phyloP scores from a whole-genome alignment of 305 asterid genomes.

The Fraxinus xanthoxyloides region DNA sequence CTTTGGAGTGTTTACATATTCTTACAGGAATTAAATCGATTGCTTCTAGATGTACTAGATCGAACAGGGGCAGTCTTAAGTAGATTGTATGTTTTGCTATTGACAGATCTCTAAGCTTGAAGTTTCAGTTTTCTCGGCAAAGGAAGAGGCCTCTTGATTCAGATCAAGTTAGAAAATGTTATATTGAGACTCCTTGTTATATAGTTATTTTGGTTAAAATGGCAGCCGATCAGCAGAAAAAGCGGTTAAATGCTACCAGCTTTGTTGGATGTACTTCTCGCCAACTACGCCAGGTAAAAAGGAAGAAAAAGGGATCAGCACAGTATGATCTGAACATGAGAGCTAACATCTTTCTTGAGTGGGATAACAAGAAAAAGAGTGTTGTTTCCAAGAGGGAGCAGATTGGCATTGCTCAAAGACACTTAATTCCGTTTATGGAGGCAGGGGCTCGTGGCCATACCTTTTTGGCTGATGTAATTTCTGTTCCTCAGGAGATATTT shows the following conservation, averaged over 20 bases:
- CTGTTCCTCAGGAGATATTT: slow-evolving; percentile 78
- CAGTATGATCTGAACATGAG: slow-evolving; percentile 45
- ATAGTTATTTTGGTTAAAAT: slow-evolving; percentile 36
- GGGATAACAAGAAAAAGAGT: slow-evolving; percentile 73
- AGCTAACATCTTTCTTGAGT: slow-evolving; percentile 68
- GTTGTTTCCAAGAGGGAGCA: slow-evolving; percentile 89
- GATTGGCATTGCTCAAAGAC: slow-evolving; percentile 70
- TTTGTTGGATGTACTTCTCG: slow-evolving; percentile 50
- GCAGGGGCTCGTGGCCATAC: slow-evolving; percentile 38
- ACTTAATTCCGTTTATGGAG: slow-evolving; percentile 55
- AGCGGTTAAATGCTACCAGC: slow-evolving; percentile 53
- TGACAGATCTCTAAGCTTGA: slow-evolving; percentile 15
- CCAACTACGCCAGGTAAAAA: slow-evolving; percentile 50
- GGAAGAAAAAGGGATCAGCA: slow-evolving; percentile 42
- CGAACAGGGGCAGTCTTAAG: not conserved
- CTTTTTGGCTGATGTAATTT: slow-evolving; percentile 67
- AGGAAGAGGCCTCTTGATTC: slow-evolving; percentile 3
- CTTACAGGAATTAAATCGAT: not conserved
- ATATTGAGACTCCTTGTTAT: slow-evolving; percentile 27
- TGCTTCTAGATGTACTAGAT: not conserved
- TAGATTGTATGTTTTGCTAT: slow-evolving; percentile 3
- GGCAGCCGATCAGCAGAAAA: slow-evolving; percentile 82
- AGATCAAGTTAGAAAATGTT: slow-evolving; percentile 31
- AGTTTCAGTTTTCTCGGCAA: slow-evolving; percentile 13
- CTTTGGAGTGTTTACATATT: slow-evolving; percentile 10